Conservation (phyloP, 805 yeast species). For the Suhomyces xylopsoci region DNA sequence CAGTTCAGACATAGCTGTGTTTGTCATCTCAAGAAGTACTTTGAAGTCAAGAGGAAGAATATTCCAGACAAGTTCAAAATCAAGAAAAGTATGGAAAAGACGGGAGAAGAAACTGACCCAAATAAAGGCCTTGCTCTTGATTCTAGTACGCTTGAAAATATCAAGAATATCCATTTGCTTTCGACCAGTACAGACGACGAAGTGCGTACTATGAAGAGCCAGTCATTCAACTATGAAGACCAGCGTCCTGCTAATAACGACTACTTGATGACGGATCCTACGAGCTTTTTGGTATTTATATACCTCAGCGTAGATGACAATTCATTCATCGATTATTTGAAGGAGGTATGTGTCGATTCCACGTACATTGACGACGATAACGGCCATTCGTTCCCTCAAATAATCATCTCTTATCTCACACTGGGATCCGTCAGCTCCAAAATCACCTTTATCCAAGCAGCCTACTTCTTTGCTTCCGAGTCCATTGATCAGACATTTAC, state of each 20-base stretch:
- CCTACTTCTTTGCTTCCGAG: slow-evolving; percentile 27
- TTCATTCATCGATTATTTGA: slow-evolving; percentile 21
- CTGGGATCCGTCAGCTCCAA: slow-evolving; percentile 17
- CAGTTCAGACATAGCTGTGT: slow-evolving; percentile 51
- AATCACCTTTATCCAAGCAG: slow-evolving; percentile 26
- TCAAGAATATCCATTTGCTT: neutral
- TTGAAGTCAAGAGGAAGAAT: slow-evolving; percentile 23
- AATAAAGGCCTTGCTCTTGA: neutral
- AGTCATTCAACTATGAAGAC: neutral
- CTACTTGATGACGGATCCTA: neutral
- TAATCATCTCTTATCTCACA: slow-evolving; percentile 25
- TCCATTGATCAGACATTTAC: slow-evolving; percentile 28
- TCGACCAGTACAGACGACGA: neutral
- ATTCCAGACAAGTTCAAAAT: neutral
- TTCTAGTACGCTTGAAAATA: neutral
- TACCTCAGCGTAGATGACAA: slow-evolving; percentile 27
- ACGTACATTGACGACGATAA: slow-evolving; percentile 12
- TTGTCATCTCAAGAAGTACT: slow-evolving; percentile 41
- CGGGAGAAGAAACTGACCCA: neutral
- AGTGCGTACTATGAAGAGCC: neutral
- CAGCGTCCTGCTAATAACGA: neutral
- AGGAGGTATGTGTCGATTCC: slow-evolving; percentile 18
- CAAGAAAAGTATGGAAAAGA: neutral
- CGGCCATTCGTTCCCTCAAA: slow-evolving; percentile 24
- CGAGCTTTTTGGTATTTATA: slow-evolving; percentile 25